Percentiles rank a stretch among this genome's conserved stretches.
phyloP scores from a whole-genome alignment of 345 rosid species.

The Eutrema yunnanense region DNA sequence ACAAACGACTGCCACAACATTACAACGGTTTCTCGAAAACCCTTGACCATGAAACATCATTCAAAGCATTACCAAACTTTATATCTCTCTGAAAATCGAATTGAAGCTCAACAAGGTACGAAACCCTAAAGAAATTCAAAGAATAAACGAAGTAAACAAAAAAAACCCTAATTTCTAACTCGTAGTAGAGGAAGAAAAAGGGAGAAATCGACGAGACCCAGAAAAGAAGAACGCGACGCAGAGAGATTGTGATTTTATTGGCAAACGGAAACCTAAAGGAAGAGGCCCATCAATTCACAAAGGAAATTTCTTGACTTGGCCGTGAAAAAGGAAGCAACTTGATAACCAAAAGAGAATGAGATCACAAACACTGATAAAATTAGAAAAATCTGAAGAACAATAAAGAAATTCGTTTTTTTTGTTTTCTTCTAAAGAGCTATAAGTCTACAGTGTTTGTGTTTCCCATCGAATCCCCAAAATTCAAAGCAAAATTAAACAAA shows the following conservation, averaged over 20 bases:
- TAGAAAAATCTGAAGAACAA: conserved; percentile 20
- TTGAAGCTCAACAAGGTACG: background rate
- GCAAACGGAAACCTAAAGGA: background rate
- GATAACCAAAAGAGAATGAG: background rate
- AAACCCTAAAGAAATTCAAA: conserved; percentile 5
- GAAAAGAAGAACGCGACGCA: conserved; percentile 8
- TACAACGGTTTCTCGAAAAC: conserved; percentile 81
- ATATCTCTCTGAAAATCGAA: background rate
- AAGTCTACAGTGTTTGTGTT: conserved; percentile 13
- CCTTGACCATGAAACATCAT: conserved; percentile 97
- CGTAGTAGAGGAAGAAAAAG: background rate
- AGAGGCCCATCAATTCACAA: conserved; percentile 19
- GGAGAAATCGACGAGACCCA: conserved; percentile 15
- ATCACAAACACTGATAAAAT: conserved; percentile 1
- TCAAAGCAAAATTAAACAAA: background rate
- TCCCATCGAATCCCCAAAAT: conserved; percentile 1
- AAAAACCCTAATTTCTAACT: conserved; percentile 17
- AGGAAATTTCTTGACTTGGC: conserved; percentile 4
- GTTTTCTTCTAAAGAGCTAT: background rate
- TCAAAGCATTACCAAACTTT: conserved; percentile 47
- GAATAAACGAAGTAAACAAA: background rate
- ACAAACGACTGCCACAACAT: conserved; percentile 69
- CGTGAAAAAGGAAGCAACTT: conserved; percentile 20
- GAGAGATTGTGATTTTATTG: background rate
- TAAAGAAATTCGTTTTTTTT: background rate